Evolutionary conservation across 2,329 filamentous ascomycete species (phyloP).

Genomic region (Teratosphaeria epicoccoides): DNA sequence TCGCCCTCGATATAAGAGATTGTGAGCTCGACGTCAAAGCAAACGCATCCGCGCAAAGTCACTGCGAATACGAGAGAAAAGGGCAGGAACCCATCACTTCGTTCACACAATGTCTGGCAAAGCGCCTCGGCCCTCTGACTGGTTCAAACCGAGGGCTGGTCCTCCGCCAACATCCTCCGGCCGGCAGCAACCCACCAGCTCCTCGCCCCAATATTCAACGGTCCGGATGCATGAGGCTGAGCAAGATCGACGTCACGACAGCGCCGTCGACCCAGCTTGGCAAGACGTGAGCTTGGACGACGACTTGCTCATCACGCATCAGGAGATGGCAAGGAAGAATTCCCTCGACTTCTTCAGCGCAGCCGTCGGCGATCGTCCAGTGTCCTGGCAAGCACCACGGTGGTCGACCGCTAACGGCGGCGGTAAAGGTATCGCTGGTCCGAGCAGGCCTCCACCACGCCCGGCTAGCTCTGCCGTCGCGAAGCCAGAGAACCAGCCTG

Average conservation of each 20-base stretch:
- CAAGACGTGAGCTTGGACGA: background rate
- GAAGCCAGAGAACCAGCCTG: background rate
- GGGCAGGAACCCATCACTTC: background rate
- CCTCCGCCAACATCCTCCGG: background rate
- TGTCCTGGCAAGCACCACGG: background rate
- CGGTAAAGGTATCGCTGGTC: background rate
- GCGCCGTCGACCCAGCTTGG: background rate
- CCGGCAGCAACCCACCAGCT: background rate
- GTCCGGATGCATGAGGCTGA: background rate
- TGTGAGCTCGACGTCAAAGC: background rate
- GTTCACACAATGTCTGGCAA: background rate
- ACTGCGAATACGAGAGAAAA: background rate
- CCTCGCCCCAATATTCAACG: background rate
- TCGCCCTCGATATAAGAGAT: background rate
- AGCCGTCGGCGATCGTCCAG: background rate
- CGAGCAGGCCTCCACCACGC: background rate
- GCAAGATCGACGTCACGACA: background rate
- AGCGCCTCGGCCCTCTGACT: background rate
- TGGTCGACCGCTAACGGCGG: background rate
- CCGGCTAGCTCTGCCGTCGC: background rate
- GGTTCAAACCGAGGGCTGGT: background rate
- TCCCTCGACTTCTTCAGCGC: background rate
- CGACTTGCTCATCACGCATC: background rate
- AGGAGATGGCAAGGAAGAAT: background rate
- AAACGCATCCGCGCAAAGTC: background rate